Evolutionary conservation across 306 rosid genomes (phyloP), one percentile per base, ranked within the genome.

Genomic region (Pyrus betulifolia): DNA sequence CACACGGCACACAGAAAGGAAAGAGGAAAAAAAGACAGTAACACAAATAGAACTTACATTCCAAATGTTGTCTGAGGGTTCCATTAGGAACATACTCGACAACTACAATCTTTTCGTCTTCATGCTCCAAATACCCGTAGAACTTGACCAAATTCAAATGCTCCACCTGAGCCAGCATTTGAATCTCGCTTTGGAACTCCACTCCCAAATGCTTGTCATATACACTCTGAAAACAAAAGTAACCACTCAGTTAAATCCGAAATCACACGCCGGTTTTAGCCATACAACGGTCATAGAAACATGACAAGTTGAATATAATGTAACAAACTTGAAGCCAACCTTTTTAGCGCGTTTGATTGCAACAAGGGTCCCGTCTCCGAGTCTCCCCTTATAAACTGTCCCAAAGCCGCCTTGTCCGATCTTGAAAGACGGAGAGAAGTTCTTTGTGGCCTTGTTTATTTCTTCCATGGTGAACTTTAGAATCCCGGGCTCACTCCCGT

Each of bases 351-450:
- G 98, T 80, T 96, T 96, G 51, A 92, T 80, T 21, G 99, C 98
- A 74, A 92, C 96, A 30, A 80, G 19, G 19, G 89, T 82, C 74
- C 99, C 99, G 77, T 91, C 86, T 5, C 22, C 74, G 8, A 96
- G 97, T 78, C 80, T 92, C 17, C 93, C 97, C 85, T 81, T 92
- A 82, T 88, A 96, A 44, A 96, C 97, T 10, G 94, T 78, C 63
- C 99, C 99, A 60, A 96, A 96, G 72, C 99, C 99, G 30, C 99
- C 99, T 87, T 91, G 99, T 62, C 99, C 99, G 68, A 96, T 85
- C 89, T 92, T 92, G 44, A 75, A 79, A 70, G 98, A 72, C 13
- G 97, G 88, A 22, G 98, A 93, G 86, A 96, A 96, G 70, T 87
- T 96, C 75, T 81, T 91, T 1, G 99, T 96, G 79, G 83, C 97